phyloP scores from a whole-genome alignment of 257 asterid genomes.

The Sherardia arvensis region DNA sequence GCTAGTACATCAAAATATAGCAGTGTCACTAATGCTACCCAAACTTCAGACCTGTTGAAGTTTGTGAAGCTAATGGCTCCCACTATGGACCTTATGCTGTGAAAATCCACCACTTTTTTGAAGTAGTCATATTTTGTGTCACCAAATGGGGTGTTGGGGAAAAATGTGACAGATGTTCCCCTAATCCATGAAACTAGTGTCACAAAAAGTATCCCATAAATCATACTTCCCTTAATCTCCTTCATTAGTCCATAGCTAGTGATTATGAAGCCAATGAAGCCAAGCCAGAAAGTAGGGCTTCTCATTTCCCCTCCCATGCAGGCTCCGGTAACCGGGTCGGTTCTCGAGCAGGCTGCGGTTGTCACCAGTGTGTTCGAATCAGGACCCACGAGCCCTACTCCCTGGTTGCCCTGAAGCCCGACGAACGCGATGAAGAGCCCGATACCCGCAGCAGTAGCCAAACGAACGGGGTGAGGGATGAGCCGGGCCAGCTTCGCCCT shows the following conservation, averaged over 20 bases:
- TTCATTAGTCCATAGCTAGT: slow-evolving; percentile 62
- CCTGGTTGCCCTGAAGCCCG: slow-evolving; percentile 58
- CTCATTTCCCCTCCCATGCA: slow-evolving; percentile 56
- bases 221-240: slow-evolving; percentile 69
- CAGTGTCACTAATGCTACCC: slow-evolving; percentile 55
- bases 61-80: slow-evolving; percentile 46
- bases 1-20: slow-evolving; percentile 65
- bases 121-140: slow-evolving; percentile 46
- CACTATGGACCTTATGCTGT: slow-evolving; percentile 44
- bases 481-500: slow-evolving; percentile 57
- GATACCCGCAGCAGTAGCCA: slow-evolving; percentile 59
- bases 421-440: slow-evolving; percentile 70
- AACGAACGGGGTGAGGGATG: slow-evolving; percentile 45
- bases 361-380: slow-evolving; percentile 45
- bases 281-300: slow-evolving; percentile 76
- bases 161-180: slow-evolving; percentile 50
- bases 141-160: slow-evolving; percentile 52
- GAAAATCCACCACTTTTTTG: slow-evolving; percentile 49
- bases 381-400: slow-evolving; percentile 63
- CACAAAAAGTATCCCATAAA: slow-evolving; percentile 61
- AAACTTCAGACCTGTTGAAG: slow-evolving; percentile 47
- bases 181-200: slow-evolving; percentile 65
- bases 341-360: slow-evolving; percentile 34
- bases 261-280: slow-evolving; percentile 42
- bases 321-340: slow-evolving; percentile 36